Base-by-base conservation (phyloP, 176 grass and related monocot species). In the Ensete glaucum region DNA sequence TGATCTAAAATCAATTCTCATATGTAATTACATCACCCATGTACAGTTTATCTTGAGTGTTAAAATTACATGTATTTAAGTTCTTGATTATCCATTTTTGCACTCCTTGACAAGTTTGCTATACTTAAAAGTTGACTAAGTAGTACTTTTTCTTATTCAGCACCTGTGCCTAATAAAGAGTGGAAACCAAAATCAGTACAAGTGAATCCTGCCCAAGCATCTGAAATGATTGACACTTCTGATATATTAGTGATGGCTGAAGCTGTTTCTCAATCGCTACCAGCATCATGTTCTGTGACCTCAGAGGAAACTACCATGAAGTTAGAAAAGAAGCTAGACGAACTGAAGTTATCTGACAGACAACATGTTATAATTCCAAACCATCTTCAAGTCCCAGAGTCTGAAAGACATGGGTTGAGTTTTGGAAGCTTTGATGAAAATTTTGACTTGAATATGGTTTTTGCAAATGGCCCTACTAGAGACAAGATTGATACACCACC, bases 351-450 rank as follows among this genome's bases (percentile, higher is more conserved):
- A 55, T 85, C 50, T 17, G 83, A 92, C 73, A 88, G 88, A 75
- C 89, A 85, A 66, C 81, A 96, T 77, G 89, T 96, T 50, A 90
- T 96, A 58, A 96, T 96, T 82, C 93, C 93, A 59, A 83, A 96
- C 53, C 89, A 92, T 67, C 89, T 96, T 83, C 89, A 96, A 67
- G 93, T 96, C 62, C 75, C 87, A 48, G 89, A 90, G 51, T 92
- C 93, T 4, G 93, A 92, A 73, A 92, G 84, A 73, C 87, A 88
- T 72, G 87, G 87, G 23, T 79, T 96, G 24, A 96, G 83, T 85
- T 96, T 96, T 49, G 93, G 93, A 79, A 96, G 93, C 77, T 96
- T 96, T 71, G 85, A 87, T 22, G 59, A 54, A 60, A 83, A 77
- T 85, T 91, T 83, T 83, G 73, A 83, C 59, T 73, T 87, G 48